Evolutionary conservation across 106 monocot species (phyloP), one percentile per base, ranked within the genome.

Genomic region (Dendrobium chrysotoxum): DNA sequence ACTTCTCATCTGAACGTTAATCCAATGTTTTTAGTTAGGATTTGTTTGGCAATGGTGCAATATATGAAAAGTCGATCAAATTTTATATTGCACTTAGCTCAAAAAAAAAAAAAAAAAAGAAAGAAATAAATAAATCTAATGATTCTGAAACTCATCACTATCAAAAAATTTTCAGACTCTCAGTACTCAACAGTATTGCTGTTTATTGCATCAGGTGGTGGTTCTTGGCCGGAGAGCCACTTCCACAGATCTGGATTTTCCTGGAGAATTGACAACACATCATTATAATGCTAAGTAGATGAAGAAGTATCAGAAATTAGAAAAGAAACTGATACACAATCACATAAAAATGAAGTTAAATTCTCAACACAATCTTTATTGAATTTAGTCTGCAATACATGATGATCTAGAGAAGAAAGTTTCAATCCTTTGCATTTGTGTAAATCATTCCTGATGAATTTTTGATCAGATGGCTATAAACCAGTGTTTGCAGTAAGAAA

Each of bases 221-320:
- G 88, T 82, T 99, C 99, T 84, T 99, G 98, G 53, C 91, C 87
- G 46, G 91, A 93, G 11, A 99, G 89, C 95, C 95, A 99, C 77
- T 99, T 99, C 98, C 98, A 99, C 35, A 99, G 61, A 80, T 99
- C 95, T 79, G 99, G 99, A 72, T 99, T 99, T 83, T 99, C 99
- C 95, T 99, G 91, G 81, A 83, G 77, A 78, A 77, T 77, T 40
- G 78, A 72, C 79, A 17, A 79, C 17, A 46, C 47, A 8, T 3
- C 7, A 57, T 77, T 18, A 61, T 7, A 79, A 71, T 4, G 11
- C 18, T 12, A 15, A 54, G 23, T 1, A 75, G 6, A 8, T 44
- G 4, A 53, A 50, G 35, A 41, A 71, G 26, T 26, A 26, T n/a
- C 4, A 31, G 66, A 66, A 20, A 35, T 31, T 0, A 70, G 30